Evolutionary conservation across 2,329 filamentous ascomycete genomes (phyloP).

Genomic region (Pseudonectria buxi): DNA sequence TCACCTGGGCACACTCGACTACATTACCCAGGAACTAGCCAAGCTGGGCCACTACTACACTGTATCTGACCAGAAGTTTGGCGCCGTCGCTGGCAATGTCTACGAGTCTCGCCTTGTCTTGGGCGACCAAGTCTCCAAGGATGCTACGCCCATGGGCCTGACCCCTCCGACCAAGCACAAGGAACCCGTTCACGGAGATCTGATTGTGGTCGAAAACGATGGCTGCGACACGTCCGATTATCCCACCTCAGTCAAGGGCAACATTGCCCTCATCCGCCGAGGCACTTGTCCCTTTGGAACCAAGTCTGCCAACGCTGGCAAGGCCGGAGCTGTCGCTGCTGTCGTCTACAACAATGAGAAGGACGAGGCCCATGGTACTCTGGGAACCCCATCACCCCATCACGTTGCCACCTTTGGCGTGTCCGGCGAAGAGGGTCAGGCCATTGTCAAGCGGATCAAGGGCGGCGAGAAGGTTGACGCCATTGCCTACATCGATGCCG

Average conservation of each 20-base stretch:
- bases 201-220: slow-evolving; percentile 54
- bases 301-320: slow-evolving; percentile 63
- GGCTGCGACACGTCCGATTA: slow-evolving; percentile 62
- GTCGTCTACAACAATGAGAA: slow-evolving; percentile 68
- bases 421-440: slow-evolving; percentile 50
- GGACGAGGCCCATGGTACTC: slow-evolving; percentile 58
- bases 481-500: slow-evolving; percentile 54
- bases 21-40: slow-evolving; percentile 50
- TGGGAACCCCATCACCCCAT: slow-evolving; percentile 52
- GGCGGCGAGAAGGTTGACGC: slow-evolving; percentile 43
- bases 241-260: slow-evolving; percentile 49
- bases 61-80: slow-evolving; percentile 57
- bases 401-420: slow-evolving; percentile 66
- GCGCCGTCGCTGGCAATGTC: slow-evolving; percentile 54
- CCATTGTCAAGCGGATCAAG: slow-evolving; percentile 48
- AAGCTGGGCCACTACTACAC: slow-evolving; percentile 54
- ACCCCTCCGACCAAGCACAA: slow-evolving; percentile 58
- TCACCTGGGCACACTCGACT: slow-evolving; percentile 57
- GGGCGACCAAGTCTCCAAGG: slow-evolving; percentile 42
- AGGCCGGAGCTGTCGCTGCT: slow-evolving; percentile 62
- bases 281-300: slow-evolving; percentile 65
- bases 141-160: slow-evolving; percentile 53
- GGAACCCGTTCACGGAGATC: slow-evolving; percentile 50
- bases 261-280: slow-evolving; percentile 64
- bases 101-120: slow-evolving; percentile 52